A percentile compares a stretch with the other conserved stretches of the same genome.
Conservation (phyloP, 2,329 filamentous ascomycete genomes). For the Nannizziopsis barbatae region DNA sequence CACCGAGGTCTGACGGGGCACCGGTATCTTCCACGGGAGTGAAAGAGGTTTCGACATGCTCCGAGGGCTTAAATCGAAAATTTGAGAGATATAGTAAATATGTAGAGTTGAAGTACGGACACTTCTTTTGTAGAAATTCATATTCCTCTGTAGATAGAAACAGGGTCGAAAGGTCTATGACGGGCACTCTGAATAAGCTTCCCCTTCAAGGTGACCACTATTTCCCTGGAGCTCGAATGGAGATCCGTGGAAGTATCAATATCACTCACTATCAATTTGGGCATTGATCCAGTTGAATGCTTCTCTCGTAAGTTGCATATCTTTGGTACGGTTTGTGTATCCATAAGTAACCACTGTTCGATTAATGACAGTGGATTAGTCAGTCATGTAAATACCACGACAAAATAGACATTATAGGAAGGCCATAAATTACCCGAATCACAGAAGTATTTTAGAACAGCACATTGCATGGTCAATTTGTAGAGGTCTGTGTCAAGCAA, state of each 20-base stretch:
- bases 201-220: not conserved
- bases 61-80: slow-evolving; percentile 68
- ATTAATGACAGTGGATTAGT: not conserved
- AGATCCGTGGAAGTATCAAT: too few relatives aligned
- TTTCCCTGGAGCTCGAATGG: too few relatives aligned
- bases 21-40: slow-evolving; percentile 45
- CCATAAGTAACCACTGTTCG: slow-evolving; percentile 69
- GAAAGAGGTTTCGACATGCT: slow-evolving; percentile 67
- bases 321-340: slow-evolving; percentile 88
- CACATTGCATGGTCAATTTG: slow-evolving; percentile 98
- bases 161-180: slow-evolving; percentile 66
- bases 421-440: slow-evolving; percentile 37
- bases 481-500: slow-evolving; percentile 79
- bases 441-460: slow-evolving; percentile 83
- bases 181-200: not conserved
- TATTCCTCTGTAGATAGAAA: slow-evolving; percentile 68
- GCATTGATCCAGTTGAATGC: slow-evolving; percentile 76
- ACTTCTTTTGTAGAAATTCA: slow-evolving; percentile 63
- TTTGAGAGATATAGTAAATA: slow-evolving; percentile 74
- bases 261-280: slow-evolving; percentile 62
- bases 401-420: not conserved
- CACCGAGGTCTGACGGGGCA: slow-evolving; percentile 56
- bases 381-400: not conserved
- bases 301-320: slow-evolving; percentile 75
- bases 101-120: slow-evolving; percentile 63